Evolutionary conservation across 2,329 filamentous ascomycete genomes (phyloP).

Genomic region (Triangularia setosa): DNA sequence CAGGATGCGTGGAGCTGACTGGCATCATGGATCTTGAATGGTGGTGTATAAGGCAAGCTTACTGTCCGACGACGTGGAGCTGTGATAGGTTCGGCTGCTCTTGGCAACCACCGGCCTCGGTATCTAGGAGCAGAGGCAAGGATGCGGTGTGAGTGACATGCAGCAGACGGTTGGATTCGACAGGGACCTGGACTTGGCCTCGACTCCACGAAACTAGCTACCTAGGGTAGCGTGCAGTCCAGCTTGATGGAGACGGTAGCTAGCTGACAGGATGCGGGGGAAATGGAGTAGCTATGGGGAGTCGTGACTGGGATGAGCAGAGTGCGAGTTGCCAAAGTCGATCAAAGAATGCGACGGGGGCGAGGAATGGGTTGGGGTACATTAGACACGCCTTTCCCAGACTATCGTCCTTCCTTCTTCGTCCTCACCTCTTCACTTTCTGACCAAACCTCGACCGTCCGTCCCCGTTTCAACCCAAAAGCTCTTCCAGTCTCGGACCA

Average conservation of each 20-base stretch:
- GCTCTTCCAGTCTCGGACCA: background rate
- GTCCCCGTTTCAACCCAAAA: background rate
- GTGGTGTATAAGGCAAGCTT: background rate
- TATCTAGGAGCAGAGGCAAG: background rate
- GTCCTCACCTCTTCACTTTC: background rate
- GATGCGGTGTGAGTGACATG: conserved; percentile 1
- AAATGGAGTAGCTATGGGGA: background rate
- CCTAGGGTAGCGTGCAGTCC: background rate
- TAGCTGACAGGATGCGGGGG: conserved; percentile 3
- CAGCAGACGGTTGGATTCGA: background rate
- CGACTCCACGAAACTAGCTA: background rate
- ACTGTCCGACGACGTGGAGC: background rate
- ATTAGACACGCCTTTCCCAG: background rate
- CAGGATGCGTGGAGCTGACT: background rate
- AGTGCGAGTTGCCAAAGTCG: background rate
- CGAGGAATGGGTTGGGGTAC: conserved; percentile 2
- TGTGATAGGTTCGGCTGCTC: conserved; percentile 2
- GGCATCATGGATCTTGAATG: background rate
- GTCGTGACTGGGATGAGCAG: background rate
- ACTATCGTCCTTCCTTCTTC: background rate
- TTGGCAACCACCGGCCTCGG: conserved; percentile 1
- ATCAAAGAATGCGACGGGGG: conserved; percentile 3
- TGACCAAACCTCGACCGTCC: background rate
- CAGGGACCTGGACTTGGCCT: background rate
- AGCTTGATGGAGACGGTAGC: background rate